phyloP scores from a whole-genome alignment of 164 flowering plant species.

The Vitis rotundifolia region DNA sequence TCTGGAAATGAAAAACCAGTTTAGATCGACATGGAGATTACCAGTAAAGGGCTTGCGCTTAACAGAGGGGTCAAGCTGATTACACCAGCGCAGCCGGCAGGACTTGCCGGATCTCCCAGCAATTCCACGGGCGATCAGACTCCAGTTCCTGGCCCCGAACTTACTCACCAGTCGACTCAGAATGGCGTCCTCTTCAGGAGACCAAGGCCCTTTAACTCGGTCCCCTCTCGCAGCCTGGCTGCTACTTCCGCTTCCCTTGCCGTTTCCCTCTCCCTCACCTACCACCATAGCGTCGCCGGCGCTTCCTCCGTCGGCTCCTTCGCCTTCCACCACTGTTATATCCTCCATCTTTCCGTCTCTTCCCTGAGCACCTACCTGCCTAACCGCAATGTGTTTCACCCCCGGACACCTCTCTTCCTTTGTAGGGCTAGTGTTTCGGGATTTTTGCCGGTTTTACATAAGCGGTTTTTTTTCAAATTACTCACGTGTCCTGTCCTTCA shows the following conservation, averaged over 20 bases:
- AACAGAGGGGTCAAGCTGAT: constrained; percentile 76
- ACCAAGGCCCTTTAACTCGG: constrained; percentile 72
- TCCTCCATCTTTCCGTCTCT: neutral
- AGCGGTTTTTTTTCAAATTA: too few species aligned
- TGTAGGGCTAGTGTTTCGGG: constrained; percentile 20
- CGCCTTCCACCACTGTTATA: neutral
- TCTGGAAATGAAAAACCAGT: neutral
- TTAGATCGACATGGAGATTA: constrained; percentile 11
- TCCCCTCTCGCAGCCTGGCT: constrained; percentile 26
- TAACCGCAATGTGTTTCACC: too few species aligned
- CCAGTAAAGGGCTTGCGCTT: constrained; percentile 70
- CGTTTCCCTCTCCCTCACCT: constrained; percentile 4
- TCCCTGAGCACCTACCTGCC: too few species aligned
- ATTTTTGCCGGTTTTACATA: neutral
- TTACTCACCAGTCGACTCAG: constrained; percentile 59
- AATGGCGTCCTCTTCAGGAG: constrained; percentile 68
- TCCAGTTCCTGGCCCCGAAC: constrained; percentile 89
- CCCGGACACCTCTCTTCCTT: neutral
- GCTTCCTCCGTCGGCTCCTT: constrained; percentile 15
- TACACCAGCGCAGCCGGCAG: constrained; percentile 93
- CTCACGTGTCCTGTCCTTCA: too few species aligned
- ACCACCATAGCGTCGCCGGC: constrained; percentile 16
- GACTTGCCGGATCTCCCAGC: constrained; percentile 88
- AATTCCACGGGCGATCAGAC: constrained; percentile 75
- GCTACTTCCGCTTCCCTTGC: constrained; percentile 9